phyloP scores from a whole-genome alignment of 2,329 filamentous ascomycete genomes.

The Trichoderma atroviride region DNA sequence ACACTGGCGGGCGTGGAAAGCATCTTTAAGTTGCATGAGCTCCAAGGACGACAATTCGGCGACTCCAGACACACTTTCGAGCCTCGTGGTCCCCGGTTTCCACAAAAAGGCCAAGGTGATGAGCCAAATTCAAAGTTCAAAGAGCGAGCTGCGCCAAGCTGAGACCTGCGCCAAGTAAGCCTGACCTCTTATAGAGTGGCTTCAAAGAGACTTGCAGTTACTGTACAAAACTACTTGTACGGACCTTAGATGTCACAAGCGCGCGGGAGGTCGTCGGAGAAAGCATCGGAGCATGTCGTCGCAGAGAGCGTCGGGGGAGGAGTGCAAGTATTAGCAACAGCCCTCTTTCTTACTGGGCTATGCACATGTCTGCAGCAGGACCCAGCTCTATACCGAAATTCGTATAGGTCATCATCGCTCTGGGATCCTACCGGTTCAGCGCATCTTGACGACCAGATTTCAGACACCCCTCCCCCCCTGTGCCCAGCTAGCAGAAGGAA shows the following conservation, averaged over 20 bases:
- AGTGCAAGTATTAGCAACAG: constrained; percentile 8
- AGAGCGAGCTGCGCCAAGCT: neutral
- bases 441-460: constrained; percentile 10
- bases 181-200: neutral
- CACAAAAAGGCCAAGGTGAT: neutral
- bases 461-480: neutral
- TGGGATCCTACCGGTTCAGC: neutral
- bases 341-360: neutral
- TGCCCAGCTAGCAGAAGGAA: neutral
- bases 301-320: neutral
- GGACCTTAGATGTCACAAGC: neutral
- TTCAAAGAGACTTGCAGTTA: neutral
- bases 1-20: constrained; percentile 11
- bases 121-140: neutral
- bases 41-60: neutral
- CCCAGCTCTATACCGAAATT: constrained; percentile 3
- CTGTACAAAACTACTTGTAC: neutral
- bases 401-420: constrained; percentile 2
- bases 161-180: neutral
- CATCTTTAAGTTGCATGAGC: constrained; percentile 8
- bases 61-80: constrained; percentile 9
- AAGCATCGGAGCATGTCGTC: constrained; percentile 2
- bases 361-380: neutral
- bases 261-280: neutral
- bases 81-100: constrained; percentile 2